Conservation (phyloP, 2,329 filamentous ascomycete species). For the Aspergillus hortae region DNA sequence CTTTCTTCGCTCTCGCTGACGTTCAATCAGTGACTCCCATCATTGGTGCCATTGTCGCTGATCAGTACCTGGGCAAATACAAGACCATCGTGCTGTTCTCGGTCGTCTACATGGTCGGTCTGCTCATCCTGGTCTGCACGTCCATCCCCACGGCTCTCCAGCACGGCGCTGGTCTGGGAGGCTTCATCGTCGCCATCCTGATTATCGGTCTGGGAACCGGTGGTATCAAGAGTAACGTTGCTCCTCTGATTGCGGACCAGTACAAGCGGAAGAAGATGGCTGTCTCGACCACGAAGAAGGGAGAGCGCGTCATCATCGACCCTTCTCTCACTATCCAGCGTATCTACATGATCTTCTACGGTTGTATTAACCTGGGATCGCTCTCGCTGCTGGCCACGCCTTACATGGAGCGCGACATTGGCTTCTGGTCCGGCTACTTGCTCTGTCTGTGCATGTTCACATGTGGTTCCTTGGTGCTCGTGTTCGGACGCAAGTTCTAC, state of each 20-base stretch:
- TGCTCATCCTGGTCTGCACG: conserved; percentile 53
- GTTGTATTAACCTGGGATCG: conserved; percentile 70
- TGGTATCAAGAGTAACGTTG: conserved; percentile 66
- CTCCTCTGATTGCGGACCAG: conserved; percentile 62
- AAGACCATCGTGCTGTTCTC: conserved; percentile 58
- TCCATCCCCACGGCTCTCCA: conserved; percentile 52
- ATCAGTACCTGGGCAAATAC: conserved; percentile 60
- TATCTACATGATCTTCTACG: conserved; percentile 73
- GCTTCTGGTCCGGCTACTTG: conserved; percentile 64
- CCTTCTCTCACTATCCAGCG: conserved; percentile 63
- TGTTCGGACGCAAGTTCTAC: conserved; percentile 45
- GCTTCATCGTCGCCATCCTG: conserved; percentile 56
- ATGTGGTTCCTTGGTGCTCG: conserved; percentile 55
- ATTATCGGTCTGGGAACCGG: conserved; percentile 65
- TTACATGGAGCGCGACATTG: conserved; percentile 63
- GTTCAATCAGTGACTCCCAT: conserved; percentile 49
- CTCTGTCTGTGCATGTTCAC: conserved; percentile 62
- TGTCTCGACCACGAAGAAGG: conserved; percentile 40
- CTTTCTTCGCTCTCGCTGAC: conserved; percentile 3
- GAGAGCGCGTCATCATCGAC: conserved; percentile 61
- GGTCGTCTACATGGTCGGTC: conserved; percentile 56
- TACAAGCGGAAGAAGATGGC: conserved; percentile 57
- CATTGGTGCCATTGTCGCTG: conserved; percentile 56
- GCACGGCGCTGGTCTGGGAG: conserved; percentile 50
- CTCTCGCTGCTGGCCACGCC: conserved; percentile 65